Conservation (phyloP, 768 basidiomycete species). For the Baorangia bicolor region DNA sequence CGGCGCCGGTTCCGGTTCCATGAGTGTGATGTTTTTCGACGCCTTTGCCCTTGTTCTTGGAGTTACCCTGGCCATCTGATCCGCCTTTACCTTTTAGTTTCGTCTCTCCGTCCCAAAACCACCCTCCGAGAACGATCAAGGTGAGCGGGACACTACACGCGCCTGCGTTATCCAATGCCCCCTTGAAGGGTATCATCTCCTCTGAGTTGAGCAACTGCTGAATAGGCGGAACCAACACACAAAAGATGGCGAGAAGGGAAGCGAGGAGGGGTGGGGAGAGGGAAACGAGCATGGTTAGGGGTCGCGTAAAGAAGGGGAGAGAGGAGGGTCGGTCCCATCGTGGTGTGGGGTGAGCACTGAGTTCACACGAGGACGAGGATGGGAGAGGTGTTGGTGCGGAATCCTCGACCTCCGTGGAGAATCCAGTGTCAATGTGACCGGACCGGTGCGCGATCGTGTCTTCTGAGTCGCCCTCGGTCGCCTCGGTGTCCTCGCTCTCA, state of each 20-base stretch:
- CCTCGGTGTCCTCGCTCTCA: slow-evolving; percentile 23
- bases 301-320: background rate
- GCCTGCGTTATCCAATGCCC: slow-evolving; percentile 65
- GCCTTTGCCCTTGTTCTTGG: slow-evolving; percentile 10
- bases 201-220: slow-evolving; percentile 64
- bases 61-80: background rate
- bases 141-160: slow-evolving; percentile 87
- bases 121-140: slow-evolving; percentile 88
- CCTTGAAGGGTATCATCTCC: slow-evolving; percentile 63
- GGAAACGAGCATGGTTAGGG: slow-evolving; percentile 40
- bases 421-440: slow-evolving; percentile 9
- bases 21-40: background rate
- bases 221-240: slow-evolving; percentile 73
- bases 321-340: background rate
- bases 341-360: background rate
- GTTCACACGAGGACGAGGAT: background rate
- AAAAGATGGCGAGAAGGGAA: slow-evolving; percentile 67
- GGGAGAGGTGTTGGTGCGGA: background rate
- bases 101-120: slow-evolving; percentile 60
- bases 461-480: slow-evolving; percentile 22
- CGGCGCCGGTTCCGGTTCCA: background rate
- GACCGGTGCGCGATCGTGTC: slow-evolving; percentile 13
- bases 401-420: slow-evolving; percentile 16
- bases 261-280: slow-evolving; percentile 92
- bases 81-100: background rate